Evolutionary conservation across 2,329 filamentous ascomycete genomes (phyloP), one percentile per base, ranked within the genome.

Genomic region (Pseudogymnoascus verrucosus): DNA sequence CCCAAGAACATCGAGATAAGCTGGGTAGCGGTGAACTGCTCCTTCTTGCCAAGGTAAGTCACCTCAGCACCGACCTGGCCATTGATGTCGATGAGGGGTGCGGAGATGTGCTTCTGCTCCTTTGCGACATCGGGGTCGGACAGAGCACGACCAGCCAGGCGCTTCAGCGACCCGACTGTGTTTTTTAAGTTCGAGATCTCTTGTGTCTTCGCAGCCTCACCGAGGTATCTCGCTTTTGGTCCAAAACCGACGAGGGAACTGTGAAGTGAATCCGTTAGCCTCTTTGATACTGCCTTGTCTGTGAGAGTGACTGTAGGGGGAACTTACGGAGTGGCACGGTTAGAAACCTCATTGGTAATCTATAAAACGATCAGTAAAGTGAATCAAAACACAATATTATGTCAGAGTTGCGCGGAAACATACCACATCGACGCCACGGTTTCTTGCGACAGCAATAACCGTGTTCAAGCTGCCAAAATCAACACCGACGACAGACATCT

Each of bases 151-250:
- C 95, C 95, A 74, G 89, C 89, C 71, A 99, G 88, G 74, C 95
- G 91, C 82, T 96, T 96, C 73, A 99, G 85, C 70, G 87, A 93
- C 77, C 86, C 83, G 79, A 99, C 90, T 70, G 95, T 99, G 85
- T 99, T 99, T 84, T 98, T 99, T 74, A 98, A 87, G 84, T 99
- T 99, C 74, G 93, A 96, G 76, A 96, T 96, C 80, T 99, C 95
- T 81, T 97, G 93, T 70, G 93, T 98, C 86, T 98, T 98, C 71
- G 95, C 95, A 64, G 90, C 79, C 82, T 99, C 95, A 70, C 95
- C 95, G 69, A 99, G 85, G 77, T 96, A 96, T 81, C 95, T 90
- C 78, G 85, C 88, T 81, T 96, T 96, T 76, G 91, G 89, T 65
- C 92, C 91, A 78, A 99, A 99, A 73, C 91, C 93, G 73, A 99